Percentiles rank a stretch among this genome's conserved stretches.
phyloP scores from a whole-genome alignment of 2,329 filamentous ascomycete genomes.

The Cordyceps pruinosa region DNA sequence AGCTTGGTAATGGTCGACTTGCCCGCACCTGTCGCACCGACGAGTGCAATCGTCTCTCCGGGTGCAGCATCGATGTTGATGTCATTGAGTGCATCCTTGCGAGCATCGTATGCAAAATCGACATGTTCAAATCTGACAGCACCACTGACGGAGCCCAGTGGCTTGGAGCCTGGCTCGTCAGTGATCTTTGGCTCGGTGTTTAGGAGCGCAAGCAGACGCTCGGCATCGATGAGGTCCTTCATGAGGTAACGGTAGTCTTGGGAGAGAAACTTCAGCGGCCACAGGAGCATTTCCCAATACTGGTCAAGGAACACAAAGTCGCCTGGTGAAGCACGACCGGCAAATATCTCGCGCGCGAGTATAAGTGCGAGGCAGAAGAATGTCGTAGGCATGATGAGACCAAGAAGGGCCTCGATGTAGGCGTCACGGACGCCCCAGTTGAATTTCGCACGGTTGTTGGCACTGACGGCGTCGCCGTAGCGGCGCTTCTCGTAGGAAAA shows the following conservation, averaged over 20 bases:
- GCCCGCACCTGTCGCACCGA: slow-evolving; percentile 39
- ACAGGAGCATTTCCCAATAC: slow-evolving; percentile 47
- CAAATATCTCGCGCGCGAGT: slow-evolving; percentile 39
- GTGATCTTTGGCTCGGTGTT: slow-evolving; percentile 24
- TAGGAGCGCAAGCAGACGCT: slow-evolving; percentile 38
- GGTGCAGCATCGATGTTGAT: slow-evolving; percentile 36
- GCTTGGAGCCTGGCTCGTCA: slow-evolving; percentile 33
- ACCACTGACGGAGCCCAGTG: slow-evolving; percentile 18
- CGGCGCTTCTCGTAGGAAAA: slow-evolving; percentile 23
- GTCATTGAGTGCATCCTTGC: slow-evolving; percentile 30
- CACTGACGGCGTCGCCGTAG: slow-evolving; percentile 21
- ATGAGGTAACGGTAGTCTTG: slow-evolving; percentile 39
- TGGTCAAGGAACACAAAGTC: slow-evolving; percentile 54
- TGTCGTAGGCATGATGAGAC: slow-evolving; percentile 40
- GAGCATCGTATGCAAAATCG: slow-evolving; percentile 24
- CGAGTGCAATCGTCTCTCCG: slow-evolving; percentile 39
- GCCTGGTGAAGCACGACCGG: slow-evolving; percentile 36
- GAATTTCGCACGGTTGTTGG: slow-evolving; percentile 17
- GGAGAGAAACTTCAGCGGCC: slow-evolving; percentile 23
- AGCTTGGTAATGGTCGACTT: slow-evolving; percentile 44
- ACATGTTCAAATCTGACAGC: not conserved
- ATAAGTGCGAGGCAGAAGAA: slow-evolving; percentile 33
- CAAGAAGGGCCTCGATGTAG: slow-evolving; percentile 17
- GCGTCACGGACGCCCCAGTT: slow-evolving; percentile 20
- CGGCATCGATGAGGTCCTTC: slow-evolving; percentile 39